Evolutionary conservation across 148 eudicot genomes (phyloP).

Genomic region (Mesembryanthemum crystallinum): DNA sequence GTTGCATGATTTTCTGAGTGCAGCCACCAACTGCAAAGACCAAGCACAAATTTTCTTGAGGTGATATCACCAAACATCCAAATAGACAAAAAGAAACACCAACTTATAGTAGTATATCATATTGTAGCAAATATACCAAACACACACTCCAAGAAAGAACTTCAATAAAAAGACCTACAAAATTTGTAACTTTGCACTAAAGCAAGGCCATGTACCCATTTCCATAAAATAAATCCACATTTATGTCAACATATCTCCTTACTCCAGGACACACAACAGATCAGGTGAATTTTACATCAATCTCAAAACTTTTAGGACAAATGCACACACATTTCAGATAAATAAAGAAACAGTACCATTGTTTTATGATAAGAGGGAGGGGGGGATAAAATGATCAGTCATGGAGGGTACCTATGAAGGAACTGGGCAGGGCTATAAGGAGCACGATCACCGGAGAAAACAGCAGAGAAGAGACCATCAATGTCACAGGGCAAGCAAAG

Average conservation of each 20-base stretch:
- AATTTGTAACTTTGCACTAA: not conserved
- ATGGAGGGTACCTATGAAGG: slow-evolving; percentile 42
- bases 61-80: slow-evolving; percentile 15
- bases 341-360: not conserved
- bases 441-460: slow-evolving; percentile 52
- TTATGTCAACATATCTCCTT: not conserved
- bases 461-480: slow-evolving; percentile 57
- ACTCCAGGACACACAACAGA: not conserved
- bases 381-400: not conserved
- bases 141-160: not conserved
- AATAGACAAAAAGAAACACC: slow-evolving; percentile 4
- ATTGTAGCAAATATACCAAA: not conserved
- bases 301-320: not conserved
- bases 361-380: too few species aligned
- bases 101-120: not conserved
- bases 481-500: slow-evolving; percentile 67
- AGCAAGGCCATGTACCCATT: not conserved
- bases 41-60: slow-evolving; percentile 20
- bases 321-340: not conserved
- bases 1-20: slow-evolving; percentile 66
- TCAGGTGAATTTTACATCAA: not conserved
- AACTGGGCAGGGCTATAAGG: slow-evolving; percentile 72
- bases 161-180: not conserved
- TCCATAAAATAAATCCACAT: not conserved
- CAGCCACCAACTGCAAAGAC: slow-evolving; percentile 66